A percentile compares a stretch with the other conserved stretches of the same genome.
phyloP scores from a whole-genome alignment of 345 rosid genomes.

The Eucalyptus microcorys region DNA sequence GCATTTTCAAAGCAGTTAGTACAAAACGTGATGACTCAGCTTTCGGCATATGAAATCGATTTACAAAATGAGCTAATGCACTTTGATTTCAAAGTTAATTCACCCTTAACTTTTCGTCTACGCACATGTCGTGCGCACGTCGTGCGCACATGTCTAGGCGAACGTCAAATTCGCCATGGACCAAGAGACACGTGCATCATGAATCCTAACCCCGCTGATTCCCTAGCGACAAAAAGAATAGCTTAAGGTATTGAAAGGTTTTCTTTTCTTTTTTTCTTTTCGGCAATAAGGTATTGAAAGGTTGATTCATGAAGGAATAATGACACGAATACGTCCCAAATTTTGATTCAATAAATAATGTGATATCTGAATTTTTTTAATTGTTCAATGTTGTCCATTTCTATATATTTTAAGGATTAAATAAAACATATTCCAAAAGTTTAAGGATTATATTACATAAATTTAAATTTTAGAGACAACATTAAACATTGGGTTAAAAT shows the following conservation, averaged over 20 bases:
- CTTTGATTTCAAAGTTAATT: background rate
- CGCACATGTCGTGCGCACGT: background rate
- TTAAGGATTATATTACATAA: too few relatives aligned
- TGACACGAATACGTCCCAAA: too few relatives aligned
- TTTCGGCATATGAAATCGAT: background rate
- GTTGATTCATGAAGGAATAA: background rate
- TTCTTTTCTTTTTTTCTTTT: too few relatives aligned
- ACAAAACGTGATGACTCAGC: background rate
- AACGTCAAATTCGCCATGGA: background rate
- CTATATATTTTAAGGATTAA: too few relatives aligned
- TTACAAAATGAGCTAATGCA: background rate
- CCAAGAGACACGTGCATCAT: background rate
- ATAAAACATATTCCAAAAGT: too few relatives aligned
- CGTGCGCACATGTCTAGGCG: background rate
- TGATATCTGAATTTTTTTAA: too few relatives aligned
- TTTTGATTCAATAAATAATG: too few relatives aligned
- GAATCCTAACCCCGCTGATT: background rate
- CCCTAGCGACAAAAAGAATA: background rate
- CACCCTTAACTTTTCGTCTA: background rate
- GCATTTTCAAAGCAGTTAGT: background rate
- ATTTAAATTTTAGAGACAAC: too few relatives aligned
- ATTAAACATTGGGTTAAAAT: accelerated
- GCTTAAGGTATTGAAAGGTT: background rate
- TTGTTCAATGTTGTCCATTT: too few relatives aligned
- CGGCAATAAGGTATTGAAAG: too few relatives aligned